These are phyloP conservation scores for Puya raimondii DNA, from an alignment of 176 grass and related monocot genomes.

Conservation along the genomic window DNA sequence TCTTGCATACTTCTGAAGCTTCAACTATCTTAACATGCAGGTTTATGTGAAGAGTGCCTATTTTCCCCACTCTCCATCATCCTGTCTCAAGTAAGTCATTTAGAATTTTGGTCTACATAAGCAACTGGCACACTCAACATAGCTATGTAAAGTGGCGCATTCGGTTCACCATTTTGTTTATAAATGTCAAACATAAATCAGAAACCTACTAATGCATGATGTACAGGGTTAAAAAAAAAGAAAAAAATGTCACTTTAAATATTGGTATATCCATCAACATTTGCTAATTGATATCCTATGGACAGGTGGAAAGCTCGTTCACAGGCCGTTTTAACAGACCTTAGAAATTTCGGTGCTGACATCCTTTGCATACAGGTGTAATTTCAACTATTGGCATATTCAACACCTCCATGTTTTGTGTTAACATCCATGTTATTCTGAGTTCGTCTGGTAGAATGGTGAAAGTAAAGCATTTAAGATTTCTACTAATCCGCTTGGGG, in stretches of 20 bases:
- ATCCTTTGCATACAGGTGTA: constrained; percentile 82
- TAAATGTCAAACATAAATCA: too few relatives aligned
- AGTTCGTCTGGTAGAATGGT: background rate
- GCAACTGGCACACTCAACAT: background rate
- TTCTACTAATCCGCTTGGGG: too few relatives aligned
- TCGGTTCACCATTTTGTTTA: background rate
- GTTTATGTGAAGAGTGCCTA: constrained; percentile 83
- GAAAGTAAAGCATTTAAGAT: background rate
- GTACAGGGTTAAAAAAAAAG: too few relatives aligned
- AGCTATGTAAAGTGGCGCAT: too few relatives aligned
- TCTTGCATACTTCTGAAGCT: background rate
- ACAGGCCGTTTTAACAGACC: constrained; percentile 54
- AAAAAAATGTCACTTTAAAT: too few relatives aligned
- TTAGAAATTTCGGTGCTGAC: constrained; percentile 74
- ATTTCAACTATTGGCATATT: background rate
- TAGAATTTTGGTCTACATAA: background rate
- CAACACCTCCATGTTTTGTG: background rate
- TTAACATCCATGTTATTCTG: too few relatives aligned
- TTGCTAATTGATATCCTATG: constrained; percentile 3
- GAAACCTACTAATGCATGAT: too few relatives aligned
- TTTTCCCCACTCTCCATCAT: constrained; percentile 75
- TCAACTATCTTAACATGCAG: constrained; percentile 24
- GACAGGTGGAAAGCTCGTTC: constrained; percentile 92
- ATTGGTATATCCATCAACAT: constrained; percentile 12
- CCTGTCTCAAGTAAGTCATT: constrained; percentile 80